Conservation (phyloP, 2,329 filamentous ascomycete genomes). For the Aspergillus tamarii region DNA sequence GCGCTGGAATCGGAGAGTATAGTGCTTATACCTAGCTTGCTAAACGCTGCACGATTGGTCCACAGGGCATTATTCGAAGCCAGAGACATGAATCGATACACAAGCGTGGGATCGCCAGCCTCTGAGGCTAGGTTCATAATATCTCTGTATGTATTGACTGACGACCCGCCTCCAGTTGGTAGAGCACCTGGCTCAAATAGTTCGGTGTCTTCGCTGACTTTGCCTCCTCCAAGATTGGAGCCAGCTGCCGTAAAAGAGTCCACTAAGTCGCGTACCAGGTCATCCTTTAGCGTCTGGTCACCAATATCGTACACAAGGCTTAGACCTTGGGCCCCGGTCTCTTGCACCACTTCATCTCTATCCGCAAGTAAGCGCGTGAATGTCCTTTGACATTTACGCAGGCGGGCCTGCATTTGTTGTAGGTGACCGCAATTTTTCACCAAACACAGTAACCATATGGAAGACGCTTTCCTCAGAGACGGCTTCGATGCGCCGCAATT, state of each 20-base stretch:
- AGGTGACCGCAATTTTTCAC: constrained; percentile 87
- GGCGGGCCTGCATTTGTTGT: constrained; percentile 69
- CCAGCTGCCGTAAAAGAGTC: constrained; percentile 76
- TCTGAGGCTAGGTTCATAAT: constrained; percentile 95
- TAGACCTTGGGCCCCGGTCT: constrained; percentile 88
- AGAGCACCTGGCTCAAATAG: constrained; percentile 89
- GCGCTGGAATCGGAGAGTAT: constrained; percentile 83
- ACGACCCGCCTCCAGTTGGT: constrained; percentile 85
- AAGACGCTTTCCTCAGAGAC: constrained; percentile 84
- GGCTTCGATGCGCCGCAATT: constrained; percentile 87
- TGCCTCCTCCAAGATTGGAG: constrained; percentile 67
- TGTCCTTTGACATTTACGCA: constrained; percentile 79
- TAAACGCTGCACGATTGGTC: constrained; percentile 96
- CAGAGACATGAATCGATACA: constrained; percentile 98
- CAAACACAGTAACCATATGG: constrained; percentile 91
- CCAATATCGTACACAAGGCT: constrained; percentile 94
- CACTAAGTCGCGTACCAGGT: constrained; percentile 84
- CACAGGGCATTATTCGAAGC: constrained; percentile 95
- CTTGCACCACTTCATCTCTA: constrained; percentile 91
- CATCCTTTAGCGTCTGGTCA: constrained; percentile 75
- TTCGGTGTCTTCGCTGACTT: constrained; percentile 87
- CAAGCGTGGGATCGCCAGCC: constrained; percentile 91
- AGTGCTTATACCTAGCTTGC: constrained; percentile 86
- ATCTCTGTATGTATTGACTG: constrained; percentile 94
- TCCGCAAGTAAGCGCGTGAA: constrained; percentile 88